phyloP scores from a whole-genome alignment of 2,329 filamentous ascomycete genomes.

The Aaosphaeria pasadenensis region DNA sequence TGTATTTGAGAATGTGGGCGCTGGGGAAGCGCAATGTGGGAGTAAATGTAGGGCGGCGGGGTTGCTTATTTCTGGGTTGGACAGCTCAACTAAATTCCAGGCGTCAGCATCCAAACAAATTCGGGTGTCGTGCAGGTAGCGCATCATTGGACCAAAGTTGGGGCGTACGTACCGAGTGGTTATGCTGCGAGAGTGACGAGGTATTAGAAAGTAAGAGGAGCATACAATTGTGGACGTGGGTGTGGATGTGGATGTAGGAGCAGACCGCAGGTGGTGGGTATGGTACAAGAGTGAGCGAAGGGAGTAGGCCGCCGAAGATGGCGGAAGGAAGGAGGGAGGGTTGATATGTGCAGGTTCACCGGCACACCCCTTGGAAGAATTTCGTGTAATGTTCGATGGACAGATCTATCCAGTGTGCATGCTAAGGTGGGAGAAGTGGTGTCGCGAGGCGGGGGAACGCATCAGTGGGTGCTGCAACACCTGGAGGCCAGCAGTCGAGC shows the following conservation, averaged over 20 bases:
- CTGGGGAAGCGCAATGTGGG: background rate
- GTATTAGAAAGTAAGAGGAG: slow-evolving; percentile 6
- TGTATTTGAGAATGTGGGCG: background rate
- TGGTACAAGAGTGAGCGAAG: slow-evolving; percentile 17
- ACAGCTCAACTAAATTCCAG: slow-evolving; percentile 26
- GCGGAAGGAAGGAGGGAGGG: slow-evolving; percentile 17
- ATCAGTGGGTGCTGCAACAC: slow-evolving; percentile 30
- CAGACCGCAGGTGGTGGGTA: background rate
- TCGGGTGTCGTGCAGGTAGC: slow-evolving; percentile 4
- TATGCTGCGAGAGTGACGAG: background rate
- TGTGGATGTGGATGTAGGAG: slow-evolving; percentile 12
- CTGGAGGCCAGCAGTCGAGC: slow-evolving; percentile 12
- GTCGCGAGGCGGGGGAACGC: slow-evolving; percentile 38
- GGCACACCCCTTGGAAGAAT: slow-evolving; percentile 23
- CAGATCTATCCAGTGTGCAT: slow-evolving; percentile 35
- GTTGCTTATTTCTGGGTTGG: slow-evolving; percentile 20
- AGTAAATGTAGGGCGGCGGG: slow-evolving; percentile 14
- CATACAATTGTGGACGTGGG: slow-evolving; percentile 15
- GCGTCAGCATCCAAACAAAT: slow-evolving; percentile 30
- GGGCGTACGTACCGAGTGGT: background rate
- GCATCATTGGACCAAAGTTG: too few relatives aligned
- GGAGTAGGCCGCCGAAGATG: slow-evolving; percentile 12
- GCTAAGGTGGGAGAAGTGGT: slow-evolving; percentile 37
- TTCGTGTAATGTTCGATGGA: slow-evolving; percentile 25
- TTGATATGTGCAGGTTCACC: slow-evolving; percentile 24